These are phyloP conservation scores for Saccharomyces cerevisiae DNA, from an alignment of 805 yeast genomes.

Conservation along the genomic window DNA sequence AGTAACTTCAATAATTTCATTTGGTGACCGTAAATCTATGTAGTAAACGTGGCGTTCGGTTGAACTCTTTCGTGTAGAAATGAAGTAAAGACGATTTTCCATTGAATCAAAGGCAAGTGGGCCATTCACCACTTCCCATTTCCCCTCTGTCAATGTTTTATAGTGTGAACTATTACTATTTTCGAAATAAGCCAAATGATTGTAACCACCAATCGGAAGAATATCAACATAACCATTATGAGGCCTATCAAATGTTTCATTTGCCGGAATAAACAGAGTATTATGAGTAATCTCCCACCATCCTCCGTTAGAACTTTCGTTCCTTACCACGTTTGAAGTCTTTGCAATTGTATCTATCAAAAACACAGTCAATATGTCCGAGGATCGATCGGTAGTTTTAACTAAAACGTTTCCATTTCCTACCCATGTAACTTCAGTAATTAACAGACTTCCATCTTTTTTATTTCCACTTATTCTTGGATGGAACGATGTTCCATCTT, in stretches of 20 bases:
- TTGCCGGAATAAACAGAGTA: conserved; percentile 49
- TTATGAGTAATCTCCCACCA: conserved; percentile 76
- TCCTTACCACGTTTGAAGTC: conserved; percentile 38
- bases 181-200: conserved; percentile 77
- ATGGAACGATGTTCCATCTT: conserved; percentile 27
- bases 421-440: conserved; percentile 68
- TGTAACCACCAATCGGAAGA: conserved; percentile 49
- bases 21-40: conserved; percentile 43
- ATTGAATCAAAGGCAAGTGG: conserved; percentile 53
- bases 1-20: conserved; percentile 37
- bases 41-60: conserved; percentile 78
- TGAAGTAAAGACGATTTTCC: conserved; percentile 45
- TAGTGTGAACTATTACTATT: conserved; percentile 57
- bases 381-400: conserved; percentile 55
- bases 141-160: conserved; percentile 57
- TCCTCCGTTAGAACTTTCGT: conserved; percentile 43
- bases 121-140: conserved; percentile 85
- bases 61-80: conserved; percentile 69
- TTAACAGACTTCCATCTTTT: conserved; percentile 35
- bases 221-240: conserved; percentile 78
- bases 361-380: conserved; percentile 54
- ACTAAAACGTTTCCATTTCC: conserved; percentile 46
- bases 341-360: conserved; percentile 39
- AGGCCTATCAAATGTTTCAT: conserved; percentile 34
- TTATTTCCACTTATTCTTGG: conserved; percentile 37